Base-by-base conservation (phyloP, 2,329 filamentous ascomycete genomes). In the Sclerotinia trifoliorum region DNA sequence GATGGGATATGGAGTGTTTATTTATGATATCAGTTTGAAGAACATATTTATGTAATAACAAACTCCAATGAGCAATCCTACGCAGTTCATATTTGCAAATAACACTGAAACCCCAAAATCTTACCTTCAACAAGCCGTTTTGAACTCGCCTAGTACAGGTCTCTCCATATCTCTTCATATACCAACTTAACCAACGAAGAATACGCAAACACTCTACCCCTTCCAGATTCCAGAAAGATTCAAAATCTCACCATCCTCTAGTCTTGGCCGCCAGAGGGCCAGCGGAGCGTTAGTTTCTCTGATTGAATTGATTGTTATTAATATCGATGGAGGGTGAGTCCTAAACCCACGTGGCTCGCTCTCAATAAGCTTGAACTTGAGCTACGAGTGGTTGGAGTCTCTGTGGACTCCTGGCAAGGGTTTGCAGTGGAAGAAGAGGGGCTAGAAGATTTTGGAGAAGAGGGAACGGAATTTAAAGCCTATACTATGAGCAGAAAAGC, bases 1-100 rank as follows among this genome's bases (percentile, higher is more conserved):
- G 35, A 46, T n/a, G 24, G 66, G 69, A 24, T 61, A 68, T 44
- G 65, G 71, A 58, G 69, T 69, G 65, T 70, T 71, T 69, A 51
- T 56, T 71, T 69, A 51, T 56, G 35, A 42, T 56, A 65, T 65
- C 62, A 65, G 39, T 26, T 51, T 62, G 32, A 51, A 32, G 35
- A 62, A 46, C 5, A 17, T n/a, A 17, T 54, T 44, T 56, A n/a
- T 64, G 32, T 44, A 35, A 56, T 7, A 19, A 19, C 46, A 49
- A 8, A 24, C 21, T n/a, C 5, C 5, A 13, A 49, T n/a, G 13
- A 29, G 26, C 19, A n/a, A 55, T 65, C 26, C 58, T n/a, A 55
- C 44, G 17, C 32, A 2, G 8, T 39, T 46, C 10, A 56, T 65
- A 17, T 24, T 35, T 61, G 10, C 58, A 24, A 17, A 6, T 4